phyloP scores from a whole-genome alignment of 768 basidiomycete species.

The Gloeophyllum trabeum region DNA sequence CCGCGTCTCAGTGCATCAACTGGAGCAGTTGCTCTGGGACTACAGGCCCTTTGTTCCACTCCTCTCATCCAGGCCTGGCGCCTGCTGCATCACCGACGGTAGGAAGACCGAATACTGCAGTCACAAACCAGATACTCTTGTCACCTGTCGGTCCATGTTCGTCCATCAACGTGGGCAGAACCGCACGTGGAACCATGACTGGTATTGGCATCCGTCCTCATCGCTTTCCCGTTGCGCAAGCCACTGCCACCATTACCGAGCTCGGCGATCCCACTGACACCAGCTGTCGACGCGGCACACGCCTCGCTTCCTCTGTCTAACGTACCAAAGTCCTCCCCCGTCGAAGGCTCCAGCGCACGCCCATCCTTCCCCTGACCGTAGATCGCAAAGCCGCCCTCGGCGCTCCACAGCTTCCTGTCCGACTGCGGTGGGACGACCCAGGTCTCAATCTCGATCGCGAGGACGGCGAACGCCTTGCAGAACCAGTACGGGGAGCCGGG shows the following conservation, averaged over 20 bases:
- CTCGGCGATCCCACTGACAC: conserved; percentile 52
- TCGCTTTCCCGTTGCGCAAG: conserved; percentile 25
- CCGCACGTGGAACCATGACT: conserved; percentile 60
- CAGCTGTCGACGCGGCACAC: conserved; percentile 46
- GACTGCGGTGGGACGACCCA: conserved; percentile 57
- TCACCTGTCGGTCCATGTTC: conserved; percentile 29
- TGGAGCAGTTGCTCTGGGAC: conserved; percentile 26
- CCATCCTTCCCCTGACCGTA: conserved; percentile 56
- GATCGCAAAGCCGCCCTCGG: conserved; percentile 64
- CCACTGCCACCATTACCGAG: conserved; percentile 20
- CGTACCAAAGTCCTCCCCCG: conserved; percentile 32
- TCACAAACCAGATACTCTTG: conserved; percentile 55
- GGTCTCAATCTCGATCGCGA: conserved; percentile 63
- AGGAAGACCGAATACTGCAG: conserved; percentile 56
- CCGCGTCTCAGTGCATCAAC: background rate
- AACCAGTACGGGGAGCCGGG: conserved; percentile 76
- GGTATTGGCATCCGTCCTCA: conserved; percentile 63
- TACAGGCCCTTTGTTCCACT: conserved; percentile 35
- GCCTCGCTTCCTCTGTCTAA: conserved; percentile 34
- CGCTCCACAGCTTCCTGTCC: conserved; percentile 38
- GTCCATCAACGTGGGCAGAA: conserved; percentile 53
- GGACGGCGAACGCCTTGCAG: conserved; percentile 63
- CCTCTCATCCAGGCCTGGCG: conserved; percentile 30
- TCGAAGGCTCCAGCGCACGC: conserved; percentile 39
- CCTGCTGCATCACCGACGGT: conserved; percentile 22